A percentile compares a stretch with the other conserved stretches of the same genome.
phyloP scores from a whole-genome alignment of 495 filamentous ascomycete species.

The Collariella sp. region DNA sequence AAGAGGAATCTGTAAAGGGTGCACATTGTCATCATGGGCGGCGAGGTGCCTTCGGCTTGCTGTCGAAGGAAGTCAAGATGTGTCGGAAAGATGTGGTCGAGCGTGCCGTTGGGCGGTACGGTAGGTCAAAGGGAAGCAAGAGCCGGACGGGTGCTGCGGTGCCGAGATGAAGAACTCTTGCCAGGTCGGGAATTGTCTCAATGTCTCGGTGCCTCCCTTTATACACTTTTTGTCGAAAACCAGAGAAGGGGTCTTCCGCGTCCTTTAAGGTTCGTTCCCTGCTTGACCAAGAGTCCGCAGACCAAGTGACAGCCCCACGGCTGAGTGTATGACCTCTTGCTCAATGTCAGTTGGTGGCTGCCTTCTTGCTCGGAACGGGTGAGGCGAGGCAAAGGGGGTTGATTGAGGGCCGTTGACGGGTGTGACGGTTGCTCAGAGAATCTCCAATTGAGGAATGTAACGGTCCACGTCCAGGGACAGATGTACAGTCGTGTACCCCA shows the following conservation, averaged over 20 bases:
- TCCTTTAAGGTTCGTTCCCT: neutral
- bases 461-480: neutral
- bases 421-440: conserved; percentile 1
- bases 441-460: conserved; percentile 1
- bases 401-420: neutral
- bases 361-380: neutral
- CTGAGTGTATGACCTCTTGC: neutral
- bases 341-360: conserved; percentile 5
- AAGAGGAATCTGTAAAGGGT: neutral
- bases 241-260: too few species aligned
- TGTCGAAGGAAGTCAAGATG: too few species aligned
- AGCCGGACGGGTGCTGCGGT: too few species aligned
- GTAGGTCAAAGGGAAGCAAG: too few species aligned
- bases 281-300: neutral
- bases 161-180: too few species aligned
- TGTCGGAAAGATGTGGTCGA: too few species aligned
- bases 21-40: neutral
- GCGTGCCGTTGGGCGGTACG: too few species aligned
- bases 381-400: conserved; percentile 2
- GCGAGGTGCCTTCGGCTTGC: too few species aligned
- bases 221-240: neutral
- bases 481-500: conserved; percentile 7
- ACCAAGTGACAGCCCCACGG: neutral
- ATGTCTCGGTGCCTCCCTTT: neutral
- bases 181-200: too few species aligned